Evolutionary conservation across 768 basidiomycete genomes (phyloP).

Genomic region (Rickenella mellea): DNA sequence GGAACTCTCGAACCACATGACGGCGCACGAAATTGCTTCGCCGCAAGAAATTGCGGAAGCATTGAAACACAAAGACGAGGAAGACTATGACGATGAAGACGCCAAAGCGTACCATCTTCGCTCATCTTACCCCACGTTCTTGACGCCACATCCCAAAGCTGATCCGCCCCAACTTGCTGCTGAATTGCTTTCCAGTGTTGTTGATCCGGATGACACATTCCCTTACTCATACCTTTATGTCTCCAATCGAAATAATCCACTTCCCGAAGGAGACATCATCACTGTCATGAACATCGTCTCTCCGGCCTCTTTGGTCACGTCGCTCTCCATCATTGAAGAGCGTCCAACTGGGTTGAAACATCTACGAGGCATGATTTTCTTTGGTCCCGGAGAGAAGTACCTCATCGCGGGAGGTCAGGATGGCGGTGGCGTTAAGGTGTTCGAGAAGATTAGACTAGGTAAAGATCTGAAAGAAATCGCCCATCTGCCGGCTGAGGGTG

Average conservation of each 20-base stretch:
- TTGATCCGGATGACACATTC: slow-evolving; percentile 42
- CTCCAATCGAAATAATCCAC: slow-evolving; percentile 69
- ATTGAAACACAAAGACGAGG: too few species aligned
- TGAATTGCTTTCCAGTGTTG: slow-evolving; percentile 54
- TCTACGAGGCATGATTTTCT: slow-evolving; percentile 59
- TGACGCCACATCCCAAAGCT: too few species aligned
- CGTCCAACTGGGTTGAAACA: slow-evolving; percentile 63
- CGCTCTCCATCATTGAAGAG: slow-evolving; percentile 41
- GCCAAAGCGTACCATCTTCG: slow-evolving; percentile 23
- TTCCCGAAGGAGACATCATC: slow-evolving; percentile 61
- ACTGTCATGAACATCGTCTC: slow-evolving; percentile 53
- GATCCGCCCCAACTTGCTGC: too few species aligned
- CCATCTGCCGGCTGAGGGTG: slow-evolving; percentile 18
- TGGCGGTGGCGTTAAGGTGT: slow-evolving; percentile 63
- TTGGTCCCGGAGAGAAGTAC: slow-evolving; percentile 51
- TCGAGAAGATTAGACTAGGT: slow-evolving; percentile 54
- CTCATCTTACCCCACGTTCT: slow-evolving; percentile 30
- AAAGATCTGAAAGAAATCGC: slow-evolving; percentile 46
- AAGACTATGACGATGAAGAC: too few species aligned
- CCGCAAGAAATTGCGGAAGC: too few species aligned
- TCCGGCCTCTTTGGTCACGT: slow-evolving; percentile 24
- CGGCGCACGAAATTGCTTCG: slow-evolving; percentile 43
- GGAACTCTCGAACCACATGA: slow-evolving; percentile 53
- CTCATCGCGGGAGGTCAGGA: slow-evolving; percentile 54
- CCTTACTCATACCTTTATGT: slow-evolving; percentile 55